phyloP scores from a whole-genome alignment of 2,329 filamentous ascomycete genomes.

The Thielaviopsis populi region DNA sequence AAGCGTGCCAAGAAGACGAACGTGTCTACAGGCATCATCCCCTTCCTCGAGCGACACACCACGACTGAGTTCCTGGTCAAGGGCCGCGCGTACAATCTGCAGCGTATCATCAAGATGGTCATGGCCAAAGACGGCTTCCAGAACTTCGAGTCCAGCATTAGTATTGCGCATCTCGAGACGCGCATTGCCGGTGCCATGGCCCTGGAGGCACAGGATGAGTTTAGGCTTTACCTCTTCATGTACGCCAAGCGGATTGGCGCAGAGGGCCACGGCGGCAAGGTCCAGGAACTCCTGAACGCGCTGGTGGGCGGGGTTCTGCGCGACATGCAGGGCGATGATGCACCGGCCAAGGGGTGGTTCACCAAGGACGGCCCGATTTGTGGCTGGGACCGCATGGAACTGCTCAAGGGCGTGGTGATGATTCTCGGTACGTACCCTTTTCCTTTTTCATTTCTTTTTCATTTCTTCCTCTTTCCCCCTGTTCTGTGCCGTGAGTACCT shows the following conservation, averaged over 20 bases:
- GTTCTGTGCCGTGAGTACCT: too few species aligned
- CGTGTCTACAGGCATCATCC: conserved; percentile 82
- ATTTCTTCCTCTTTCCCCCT: not conserved
- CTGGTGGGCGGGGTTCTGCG: conserved; percentile 58
- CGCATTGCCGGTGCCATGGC: conserved; percentile 78
- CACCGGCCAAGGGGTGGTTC: conserved; percentile 40
- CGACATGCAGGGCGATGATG: conserved; percentile 33
- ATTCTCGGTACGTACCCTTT: conserved; percentile 58
- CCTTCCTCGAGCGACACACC: conserved; percentile 83
- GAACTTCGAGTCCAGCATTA: conserved; percentile 77
- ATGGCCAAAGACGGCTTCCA: conserved; percentile 84
- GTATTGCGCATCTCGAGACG: conserved; percentile 90
- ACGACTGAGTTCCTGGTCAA: conserved; percentile 85
- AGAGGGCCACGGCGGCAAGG: conserved; percentile 73
- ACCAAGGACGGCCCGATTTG: conserved; percentile 59
- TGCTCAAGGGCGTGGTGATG: conserved; percentile 81
- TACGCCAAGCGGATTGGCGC: conserved; percentile 91
- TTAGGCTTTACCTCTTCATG: conserved; percentile 90
- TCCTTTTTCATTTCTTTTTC: not conserved
- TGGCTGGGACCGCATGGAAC: conserved; percentile 76
- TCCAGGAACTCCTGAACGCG: conserved; percentile 77
- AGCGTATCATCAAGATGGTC: conserved; percentile 78
- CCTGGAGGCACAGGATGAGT: conserved; percentile 77
- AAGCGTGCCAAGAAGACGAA: conserved; percentile 37
- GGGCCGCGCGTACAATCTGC: conserved; percentile 78